Evolutionary conservation across 129 eudicot species (phyloP), one percentile per base, ranked within the genome.

Genomic region (Gnaphalium uliginosum): DNA sequence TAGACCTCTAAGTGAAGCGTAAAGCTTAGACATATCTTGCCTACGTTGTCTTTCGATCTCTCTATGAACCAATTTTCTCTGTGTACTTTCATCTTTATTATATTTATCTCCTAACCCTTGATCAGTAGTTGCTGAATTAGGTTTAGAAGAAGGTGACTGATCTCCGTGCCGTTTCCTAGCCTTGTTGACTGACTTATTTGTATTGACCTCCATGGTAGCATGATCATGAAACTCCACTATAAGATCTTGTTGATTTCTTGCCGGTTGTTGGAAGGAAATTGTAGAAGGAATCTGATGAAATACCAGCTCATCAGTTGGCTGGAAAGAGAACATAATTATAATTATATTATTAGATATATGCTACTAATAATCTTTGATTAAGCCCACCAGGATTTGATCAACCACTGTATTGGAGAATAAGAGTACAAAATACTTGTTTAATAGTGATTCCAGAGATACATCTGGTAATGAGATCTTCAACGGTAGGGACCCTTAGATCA

Each of bases 1-100:
- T 41, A 90, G 74, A 53, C 88, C 81, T 18, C 97, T 70, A 66
- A 91, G 91, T 30, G 94, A 91, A 5, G 86, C 85, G 65, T 84
- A 86, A 64, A 86, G 89, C 13, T 77, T 74, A 30, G 91, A 79
- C 96, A 90, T 90, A 69, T 90, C 91, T 66, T 83, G 93, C 66
- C 96, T 82, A 19, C 96, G 81, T 57, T 80, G 88, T 27, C 87
- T 71, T 74, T 91, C 97, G 19, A 86, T 76, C 67, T 86, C 88
- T 73, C 94, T 77, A 74, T 88, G 97, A 30, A 39, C 72, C 84
- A 78, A 37, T 67, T 72, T 78, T 68, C 62, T 83, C 72, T 84
- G 85, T 26, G 68, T 64, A 22, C 26, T 57, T 23, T 83, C 73
- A 64, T 73, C 78, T 72, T 68, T 83, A 33, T 15, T 9, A 23